A percentile compares a stretch with the other conserved stretches of the same genome.
Conservation (phyloP, 1,139 yeast genomes). For the Candida glucosophila region DNA sequence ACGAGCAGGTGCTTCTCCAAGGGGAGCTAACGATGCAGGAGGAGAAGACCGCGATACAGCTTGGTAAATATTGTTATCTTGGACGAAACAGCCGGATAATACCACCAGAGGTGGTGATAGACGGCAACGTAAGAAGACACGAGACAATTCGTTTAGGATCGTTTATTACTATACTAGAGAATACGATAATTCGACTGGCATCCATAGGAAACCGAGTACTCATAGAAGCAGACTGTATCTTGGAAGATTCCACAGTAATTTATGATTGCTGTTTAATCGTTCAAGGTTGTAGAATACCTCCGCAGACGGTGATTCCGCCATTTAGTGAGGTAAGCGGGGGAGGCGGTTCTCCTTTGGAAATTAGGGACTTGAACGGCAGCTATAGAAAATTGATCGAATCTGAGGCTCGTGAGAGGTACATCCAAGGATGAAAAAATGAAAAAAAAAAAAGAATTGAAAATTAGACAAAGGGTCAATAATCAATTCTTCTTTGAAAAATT, state of each 20-base stretch:
- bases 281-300: slow-evolving; percentile 43
- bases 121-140: slow-evolving; percentile 7
- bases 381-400: slow-evolving; percentile 35
- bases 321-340: slow-evolving; percentile 41
- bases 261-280: slow-evolving; percentile 56
- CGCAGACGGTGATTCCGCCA: slow-evolving; percentile 52
- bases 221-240: slow-evolving; percentile 33
- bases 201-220: slow-evolving; percentile 51
- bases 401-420: slow-evolving; percentile 29
- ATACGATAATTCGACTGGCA: slow-evolving; percentile 32
- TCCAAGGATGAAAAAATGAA: slow-evolving; percentile 9
- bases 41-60: slow-evolving; percentile 30
- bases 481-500: no score
- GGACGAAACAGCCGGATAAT: slow-evolving; percentile 17
- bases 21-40: slow-evolving; percentile 18
- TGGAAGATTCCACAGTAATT: slow-evolving; percentile 41
- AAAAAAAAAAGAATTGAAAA: no score
- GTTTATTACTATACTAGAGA: slow-evolving; percentile 44
- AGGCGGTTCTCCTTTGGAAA: slow-evolving; percentile 22
- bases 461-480: no score
- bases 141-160: slow-evolving; percentile 46
- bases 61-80: slow-evolving; percentile 46
- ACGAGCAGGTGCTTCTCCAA: slow-evolving; percentile 11
- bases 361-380: slow-evolving; percentile 27
- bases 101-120: slow-evolving; percentile 21